phyloP scores from a whole-genome alignment of 192 early-diverging fungal species.

The Podila minutissima region DNA sequence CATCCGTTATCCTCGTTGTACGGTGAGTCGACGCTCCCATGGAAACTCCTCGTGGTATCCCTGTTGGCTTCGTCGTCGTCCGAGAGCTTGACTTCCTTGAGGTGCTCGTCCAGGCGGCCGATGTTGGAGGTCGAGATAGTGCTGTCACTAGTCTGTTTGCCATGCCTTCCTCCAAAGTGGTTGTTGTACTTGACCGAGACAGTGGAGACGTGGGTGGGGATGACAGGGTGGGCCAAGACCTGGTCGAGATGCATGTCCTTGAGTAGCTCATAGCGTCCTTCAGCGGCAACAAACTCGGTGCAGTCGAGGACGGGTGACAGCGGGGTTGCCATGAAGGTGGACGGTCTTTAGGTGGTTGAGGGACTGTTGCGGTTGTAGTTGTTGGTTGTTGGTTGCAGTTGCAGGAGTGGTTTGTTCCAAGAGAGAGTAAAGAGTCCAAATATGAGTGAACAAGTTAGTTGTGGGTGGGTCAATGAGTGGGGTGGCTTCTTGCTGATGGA shows the following conservation, averaged over 20 bases:
- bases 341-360: conserved; percentile 8
- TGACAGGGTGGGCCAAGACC: conserved; percentile 54
- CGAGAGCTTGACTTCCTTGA: conserved; percentile 41
- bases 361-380: too few species aligned
- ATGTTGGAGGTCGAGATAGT: conserved; percentile 38
- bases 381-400: too few species aligned
- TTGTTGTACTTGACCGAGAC: conserved; percentile 64
- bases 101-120: conserved; percentile 38
- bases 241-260: conserved; percentile 61
- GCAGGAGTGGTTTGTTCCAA: too few species aligned
- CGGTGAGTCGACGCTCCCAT: conserved; percentile 33
- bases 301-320: conserved; percentile 55
- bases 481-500: too few species aligned
- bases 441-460: too few species aligned
- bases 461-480: too few species aligned
- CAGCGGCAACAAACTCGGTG: conserved; percentile 59
- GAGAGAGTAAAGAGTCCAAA: too few species aligned
- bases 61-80: conserved; percentile 14
- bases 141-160: conserved; percentile 34
- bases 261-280: conserved; percentile 58
- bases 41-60: conserved; percentile 24
- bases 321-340: conserved; percentile 23
- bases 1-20: conserved; percentile 27
- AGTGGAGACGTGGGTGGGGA: conserved; percentile 59
- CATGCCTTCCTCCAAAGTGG: conserved; percentile 7